Base-by-base conservation (phyloP, 106 monocot species). In the Apostasia ramifera region DNA sequence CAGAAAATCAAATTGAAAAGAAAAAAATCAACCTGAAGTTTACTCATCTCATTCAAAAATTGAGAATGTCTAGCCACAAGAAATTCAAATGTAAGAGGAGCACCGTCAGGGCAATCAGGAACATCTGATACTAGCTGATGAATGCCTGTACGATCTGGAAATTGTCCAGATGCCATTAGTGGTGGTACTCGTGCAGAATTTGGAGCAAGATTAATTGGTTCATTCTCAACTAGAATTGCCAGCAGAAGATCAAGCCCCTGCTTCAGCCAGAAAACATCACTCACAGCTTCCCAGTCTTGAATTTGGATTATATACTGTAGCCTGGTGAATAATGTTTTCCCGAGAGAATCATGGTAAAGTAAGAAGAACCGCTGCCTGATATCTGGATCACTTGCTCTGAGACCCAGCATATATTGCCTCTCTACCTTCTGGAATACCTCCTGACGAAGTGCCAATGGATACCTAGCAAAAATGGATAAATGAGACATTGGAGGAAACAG, bases 201-300 rank as follows among this genome's bases (percentile, higher is more conserved):
- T 59, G 93, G 90, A 3, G 98, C 90, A 66, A 98, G 87, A 38
- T 72, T 93, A 46, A 98, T 93, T 13, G 85, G 90, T 62, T 90
- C 93, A 72, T 93, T 83, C 76, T 98, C 98, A 37, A 93, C 93
- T 66, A 98, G 79, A 45, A 98, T 77, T 11, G 93, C 98, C 62
- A 98, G 65, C 40, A 98, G 73, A 61, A 98, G 93, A 81, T 98
- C 98, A 81, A 98, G 87, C 13, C 90, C 92, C 69, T 98, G 98
- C 51, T 90, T 98, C 71, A 98, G 58, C 98, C 98, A 98, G 81
- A 98, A 98, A 68, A 72, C 87, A 83, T 98, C 98, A 78, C 98
- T 85, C 9, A 93, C 93, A 57, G 93, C 79, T 83, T 98, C 98
- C 98, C 98, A 98, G 47, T 98, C 98, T 72, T 98, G 97, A 50